These are phyloP conservation scores for Eucalyptus cloeziana DNA, from an alignment of 345 rosid species.

Conservation along the genomic window DNA sequence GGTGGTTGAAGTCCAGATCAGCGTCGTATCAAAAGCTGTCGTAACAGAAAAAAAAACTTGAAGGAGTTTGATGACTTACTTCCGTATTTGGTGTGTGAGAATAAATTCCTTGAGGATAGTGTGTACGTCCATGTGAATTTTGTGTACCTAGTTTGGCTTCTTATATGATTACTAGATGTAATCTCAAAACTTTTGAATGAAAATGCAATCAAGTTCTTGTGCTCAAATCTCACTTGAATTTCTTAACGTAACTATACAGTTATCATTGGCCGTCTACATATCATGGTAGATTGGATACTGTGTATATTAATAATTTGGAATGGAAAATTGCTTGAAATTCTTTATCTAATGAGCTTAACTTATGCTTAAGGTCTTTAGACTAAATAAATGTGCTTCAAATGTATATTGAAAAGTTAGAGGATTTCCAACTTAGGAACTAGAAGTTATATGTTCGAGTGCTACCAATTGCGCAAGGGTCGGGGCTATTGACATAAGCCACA, in stretches of 20 bases:
- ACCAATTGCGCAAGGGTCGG: accelerated
- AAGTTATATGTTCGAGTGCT: neutral
- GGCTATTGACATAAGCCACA: neutral
- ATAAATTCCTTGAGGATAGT: neutral
- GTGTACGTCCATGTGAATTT: neutral
- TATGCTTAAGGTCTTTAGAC: no score
- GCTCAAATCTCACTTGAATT: neutral
- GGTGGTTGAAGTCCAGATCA: neutral
- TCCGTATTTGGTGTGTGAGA: no score
- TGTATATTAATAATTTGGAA: no score
- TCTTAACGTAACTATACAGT: accelerated
- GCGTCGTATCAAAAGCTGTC: neutral
- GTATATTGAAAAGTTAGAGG: no score
- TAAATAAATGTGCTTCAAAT: no score
- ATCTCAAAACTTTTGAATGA: neutral
- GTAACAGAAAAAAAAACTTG: no score
- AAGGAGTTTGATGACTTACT: neutral
- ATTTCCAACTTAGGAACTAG: accelerated
- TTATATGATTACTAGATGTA: neutral
- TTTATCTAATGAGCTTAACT: no score
- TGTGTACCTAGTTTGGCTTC: neutral
- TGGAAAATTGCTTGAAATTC: no score
- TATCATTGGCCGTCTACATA: accelerated
- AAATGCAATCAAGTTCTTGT: neutral
- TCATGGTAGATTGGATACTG: no score